These are phyloP conservation scores for Melastoma candidum DNA, from an alignment of 441 rosid genomes.

Conservation along the genomic window DNA sequence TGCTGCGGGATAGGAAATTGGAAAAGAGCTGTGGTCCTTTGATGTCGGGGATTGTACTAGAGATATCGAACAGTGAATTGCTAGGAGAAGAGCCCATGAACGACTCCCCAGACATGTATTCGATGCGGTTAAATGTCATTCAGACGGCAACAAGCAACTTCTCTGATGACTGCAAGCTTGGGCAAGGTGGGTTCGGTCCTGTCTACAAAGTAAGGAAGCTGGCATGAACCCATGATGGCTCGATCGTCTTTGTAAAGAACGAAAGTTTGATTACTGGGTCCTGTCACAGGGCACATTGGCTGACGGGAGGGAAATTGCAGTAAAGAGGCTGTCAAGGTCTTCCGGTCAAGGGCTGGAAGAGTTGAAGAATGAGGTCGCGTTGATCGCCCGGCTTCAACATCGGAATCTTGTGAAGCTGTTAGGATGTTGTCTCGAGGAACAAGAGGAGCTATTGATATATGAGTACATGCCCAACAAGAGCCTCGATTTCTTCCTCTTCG, in stretches of 20 bases:
- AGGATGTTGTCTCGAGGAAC: constrained; percentile 34
- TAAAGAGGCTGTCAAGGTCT: constrained; percentile 33
- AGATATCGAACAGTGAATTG: constrained; percentile 19
- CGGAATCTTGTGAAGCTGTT: constrained; percentile 39
- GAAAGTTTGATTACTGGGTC: too few species aligned
- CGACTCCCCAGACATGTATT: constrained; percentile 10
- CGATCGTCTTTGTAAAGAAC: too few species aligned
- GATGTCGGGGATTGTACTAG: too few species aligned
- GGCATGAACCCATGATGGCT: too few species aligned
- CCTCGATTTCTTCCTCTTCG: constrained; percentile 42
- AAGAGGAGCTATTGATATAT: constrained; percentile 40
- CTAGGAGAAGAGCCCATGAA: constrained; percentile 18
- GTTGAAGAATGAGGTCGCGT: constrained; percentile 49
- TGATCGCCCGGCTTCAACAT: constrained; percentile 48
- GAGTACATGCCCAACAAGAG: constrained; percentile 46
- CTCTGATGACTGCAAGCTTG: constrained; percentile 19
- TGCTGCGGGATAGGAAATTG: too few species aligned
- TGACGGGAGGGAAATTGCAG: constrained; percentile 32
- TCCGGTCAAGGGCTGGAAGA: constrained; percentile 45
- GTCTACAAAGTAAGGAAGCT: constrained; percentile 18
- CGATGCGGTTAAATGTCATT: constrained; percentile 19
- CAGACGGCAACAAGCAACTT: constrained; percentile 8
- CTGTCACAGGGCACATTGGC: constrained; percentile 27
- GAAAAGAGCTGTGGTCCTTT: too few species aligned
- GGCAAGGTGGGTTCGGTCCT: constrained; percentile 26